These are phyloP conservation scores for Imleria badia DNA, from an alignment of 768 basidiomycete species.

Conservation along the genomic window DNA sequence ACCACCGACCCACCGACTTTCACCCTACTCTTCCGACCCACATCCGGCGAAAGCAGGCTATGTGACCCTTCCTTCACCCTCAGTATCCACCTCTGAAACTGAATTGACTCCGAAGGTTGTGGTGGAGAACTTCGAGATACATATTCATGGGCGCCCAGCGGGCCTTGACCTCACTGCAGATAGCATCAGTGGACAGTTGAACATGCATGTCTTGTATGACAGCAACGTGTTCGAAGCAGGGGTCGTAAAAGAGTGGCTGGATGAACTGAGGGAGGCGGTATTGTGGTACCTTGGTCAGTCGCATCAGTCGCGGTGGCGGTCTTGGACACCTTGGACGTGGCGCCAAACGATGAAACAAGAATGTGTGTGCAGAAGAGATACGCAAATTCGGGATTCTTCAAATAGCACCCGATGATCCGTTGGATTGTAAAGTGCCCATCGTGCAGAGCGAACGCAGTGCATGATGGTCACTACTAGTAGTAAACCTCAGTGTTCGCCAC, in stretches of 20 bases:
- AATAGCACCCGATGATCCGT: too few relatives aligned
- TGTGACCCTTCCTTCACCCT: neutral
- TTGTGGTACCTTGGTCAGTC: constrained; percentile 31
- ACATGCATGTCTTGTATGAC: constrained; percentile 40
- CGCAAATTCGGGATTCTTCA: too few relatives aligned
- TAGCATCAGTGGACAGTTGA: constrained; percentile 34
- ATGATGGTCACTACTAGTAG: too few relatives aligned
- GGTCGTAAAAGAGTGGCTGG: constrained; percentile 47
- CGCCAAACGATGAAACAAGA: too few relatives aligned
- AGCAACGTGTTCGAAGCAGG: constrained; percentile 44
- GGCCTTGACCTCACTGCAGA: constrained; percentile 45
- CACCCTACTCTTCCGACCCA: constrained; percentile 9
- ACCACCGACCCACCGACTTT: too few relatives aligned
- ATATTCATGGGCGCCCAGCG: constrained; percentile 43
- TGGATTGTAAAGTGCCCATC: too few relatives aligned
- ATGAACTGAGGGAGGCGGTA: constrained; percentile 39
- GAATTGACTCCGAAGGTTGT: constrained; percentile 8
- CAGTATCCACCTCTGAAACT: neutral
- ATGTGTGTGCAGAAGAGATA: too few relatives aligned
- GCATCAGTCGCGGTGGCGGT: too few relatives aligned
- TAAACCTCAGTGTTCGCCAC: too few relatives aligned
- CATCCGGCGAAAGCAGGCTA: constrained; percentile 16
- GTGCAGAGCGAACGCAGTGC: too few relatives aligned
- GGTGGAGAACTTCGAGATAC: constrained; percentile 4
- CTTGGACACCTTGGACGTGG: too few relatives aligned